phyloP scores from a whole-genome alignment of 768 basidiomycete species.

The Glaciozyma antarctica region DNA sequence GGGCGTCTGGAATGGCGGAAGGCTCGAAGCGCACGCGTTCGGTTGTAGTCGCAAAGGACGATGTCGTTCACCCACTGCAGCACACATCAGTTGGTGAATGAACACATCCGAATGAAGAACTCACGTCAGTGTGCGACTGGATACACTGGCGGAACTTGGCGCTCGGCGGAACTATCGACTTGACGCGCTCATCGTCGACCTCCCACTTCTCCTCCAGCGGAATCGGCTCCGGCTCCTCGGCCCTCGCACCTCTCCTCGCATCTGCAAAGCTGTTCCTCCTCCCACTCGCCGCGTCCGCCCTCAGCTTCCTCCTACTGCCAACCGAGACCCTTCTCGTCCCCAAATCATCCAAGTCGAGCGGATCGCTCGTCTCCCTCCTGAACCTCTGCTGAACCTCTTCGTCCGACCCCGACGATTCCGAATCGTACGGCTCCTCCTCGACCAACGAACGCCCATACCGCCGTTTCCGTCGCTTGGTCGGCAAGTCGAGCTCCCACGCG shows the following conservation, averaged over 20 bases:
- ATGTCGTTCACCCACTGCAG: conserved; percentile 89
- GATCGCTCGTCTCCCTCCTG: background rate
- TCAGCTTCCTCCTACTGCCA: background rate
- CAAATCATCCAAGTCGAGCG: background rate
- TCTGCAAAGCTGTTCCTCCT: background rate
- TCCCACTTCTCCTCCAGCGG: conserved; percentile 73
- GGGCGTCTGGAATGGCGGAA: background rate
- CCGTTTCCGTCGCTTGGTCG: conserved; percentile 16
- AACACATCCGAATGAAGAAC: background rate
- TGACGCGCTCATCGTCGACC: conserved; percentile 51
- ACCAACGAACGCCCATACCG: conserved; percentile 5
- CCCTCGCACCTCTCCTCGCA: background rate
- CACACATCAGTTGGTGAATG: background rate
- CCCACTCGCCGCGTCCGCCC: background rate
- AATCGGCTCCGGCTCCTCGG: conserved; percentile 34
- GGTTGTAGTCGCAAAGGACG: conserved; percentile 79
- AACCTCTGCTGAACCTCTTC: conserved; percentile 20
- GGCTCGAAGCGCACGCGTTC: conserved; percentile 55
- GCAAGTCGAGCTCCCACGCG: conserved; percentile 34
- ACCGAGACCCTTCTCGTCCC: conserved; percentile 4
- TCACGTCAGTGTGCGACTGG: conserved; percentile 62
- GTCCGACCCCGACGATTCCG: conserved; percentile 4
- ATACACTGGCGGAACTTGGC: conserved; percentile 68
- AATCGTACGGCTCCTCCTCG: conserved; percentile 12
- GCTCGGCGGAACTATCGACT: conserved; percentile 40